Evolutionary conservation across 176 grass and related monocot species (phyloP), one percentile per base, ranked within the genome.

Genomic region (Phragmites australis): DNA sequence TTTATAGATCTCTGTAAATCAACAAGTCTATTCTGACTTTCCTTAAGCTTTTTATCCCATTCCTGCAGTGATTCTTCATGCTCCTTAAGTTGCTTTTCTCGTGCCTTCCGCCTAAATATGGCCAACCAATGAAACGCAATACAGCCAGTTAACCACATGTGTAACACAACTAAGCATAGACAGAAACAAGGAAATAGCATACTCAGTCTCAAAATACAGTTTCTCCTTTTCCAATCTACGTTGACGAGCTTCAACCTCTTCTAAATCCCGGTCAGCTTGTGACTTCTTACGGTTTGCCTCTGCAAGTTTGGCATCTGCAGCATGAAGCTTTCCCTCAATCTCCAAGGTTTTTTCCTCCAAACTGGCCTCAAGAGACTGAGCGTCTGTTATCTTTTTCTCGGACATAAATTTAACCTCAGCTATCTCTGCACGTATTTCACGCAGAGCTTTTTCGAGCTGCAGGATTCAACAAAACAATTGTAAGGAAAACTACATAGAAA

Each of bases 251-350:
- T 93, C 88, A 29, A 79, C 73, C 52, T 98, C 96, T 58, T 95
- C 96, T 52, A 98, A 83, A 82, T 91, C 93, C 16, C 88, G 81
- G 40, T 94, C 90, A 74, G 88, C 88, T 60, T 98, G 92, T 34
- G 92, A 94, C 58, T 83, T 94, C 78, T 93, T 98, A 21, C 96
- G 92, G 72, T 87, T 94, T 67, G 92, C 92, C 78, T 98, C 96
- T 79, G 96, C 96, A 77, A 98, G 96, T 87, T 89, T 93, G 40
- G 96, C 96, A 79, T 98, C 92, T 55, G 92, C 92, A 64, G 90
- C 91, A 90, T 94, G 90, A 39, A 94, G 81, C 76, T 91, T 94
- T 25, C 70, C 88, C 77, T 94, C 96, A 16, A 95, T 89, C 76
- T 93, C 96, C 88, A 98, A 82, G 9, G 81, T 89, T 57, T 94